Base-by-base conservation (phyloP, 352 stramenopile species). In the Globisporangium rhizosaccharum region DNA sequence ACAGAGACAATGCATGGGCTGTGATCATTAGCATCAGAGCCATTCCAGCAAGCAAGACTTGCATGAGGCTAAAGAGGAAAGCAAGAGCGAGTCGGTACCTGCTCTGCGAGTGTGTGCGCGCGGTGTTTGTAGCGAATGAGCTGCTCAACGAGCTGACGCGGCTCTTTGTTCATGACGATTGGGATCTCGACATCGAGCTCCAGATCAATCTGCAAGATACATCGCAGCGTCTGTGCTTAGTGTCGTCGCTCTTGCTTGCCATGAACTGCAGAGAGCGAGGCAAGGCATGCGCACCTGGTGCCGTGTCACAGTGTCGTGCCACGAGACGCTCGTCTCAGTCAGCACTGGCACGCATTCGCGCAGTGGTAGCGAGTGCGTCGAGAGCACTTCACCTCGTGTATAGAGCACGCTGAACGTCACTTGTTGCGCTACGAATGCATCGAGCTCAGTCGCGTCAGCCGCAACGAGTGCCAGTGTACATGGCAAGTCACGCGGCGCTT, bases 321-420 rank as follows among this genome's bases (percentile, higher is more conserved):
- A 89, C 33, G 69, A 60, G 20, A 87, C 55, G 12, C 50, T 30
- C n/a, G 71, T 66, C 4, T 86, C 70, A 5, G 65, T 42, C 10
- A 89, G 65, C 51, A 87, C 56, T 2, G 79, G 79, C 11, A 87
- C 58, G 28, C 75, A 89, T 9, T 80, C 71, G 4, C 71, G 54
- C 5, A 92, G 53, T 42, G 70, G 70, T 36, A 79, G 52, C 20
- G 50, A 48, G 28, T 82, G 70, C 11, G 53, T 72, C 3, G 58
- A 70, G 20, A 65, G 39, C 15, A 65, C 51, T 0, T 59, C 48
- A 3, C 63, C 72, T 0, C 74, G 47, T 8, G 66, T 25, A 17
- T 18, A 36, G 42, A 54, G 42, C n/a, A 88, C 50, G 18, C 64
- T 65, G 54, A 88, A 86, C 42, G 59, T 71, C 51, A 81, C 65